A percentile compares a stretch with the other conserved stretches of the same genome.
Conservation (phyloP, 768 basidiomycete species). For the Roridomyces roridus region DNA sequence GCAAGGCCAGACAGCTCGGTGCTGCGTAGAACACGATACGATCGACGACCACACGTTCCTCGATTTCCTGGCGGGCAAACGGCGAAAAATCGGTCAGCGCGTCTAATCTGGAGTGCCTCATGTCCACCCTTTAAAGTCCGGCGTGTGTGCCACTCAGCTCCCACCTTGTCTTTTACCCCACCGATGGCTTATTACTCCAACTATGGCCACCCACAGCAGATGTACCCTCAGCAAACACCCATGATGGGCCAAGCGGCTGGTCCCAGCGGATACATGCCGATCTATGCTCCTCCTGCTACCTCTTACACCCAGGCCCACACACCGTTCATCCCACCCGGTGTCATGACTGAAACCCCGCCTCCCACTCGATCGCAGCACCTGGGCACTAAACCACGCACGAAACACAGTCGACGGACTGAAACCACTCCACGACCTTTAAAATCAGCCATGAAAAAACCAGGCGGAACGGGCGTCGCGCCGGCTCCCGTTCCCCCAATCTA, state of each 20-base stretch:
- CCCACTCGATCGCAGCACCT: slow-evolving; percentile 22
- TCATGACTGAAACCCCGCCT: slow-evolving; percentile 16
- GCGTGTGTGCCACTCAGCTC: slow-evolving; percentile 11
- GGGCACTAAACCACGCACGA: slow-evolving; percentile 17
- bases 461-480: slow-evolving; percentile 29
- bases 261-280: slow-evolving; percentile 39
- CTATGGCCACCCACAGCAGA: slow-evolving; percentile 16
- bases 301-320: background rate
- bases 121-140: slow-evolving; percentile 15
- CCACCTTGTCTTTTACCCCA: slow-evolving; percentile 13
- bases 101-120: slow-evolving; percentile 23
- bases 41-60: too few relatives aligned
- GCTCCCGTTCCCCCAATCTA: slow-evolving; percentile 23
- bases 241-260: slow-evolving; percentile 39
- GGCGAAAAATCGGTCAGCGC: too few relatives aligned
- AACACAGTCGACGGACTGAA: slow-evolving; percentile 27
- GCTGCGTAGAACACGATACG: too few relatives aligned
- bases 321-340: slow-evolving; percentile 27
- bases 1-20: too few relatives aligned
- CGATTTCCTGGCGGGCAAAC: too few relatives aligned
- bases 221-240: slow-evolving; percentile 37
- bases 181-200: slow-evolving; percentile 24
- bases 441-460: slow-evolving; percentile 63
- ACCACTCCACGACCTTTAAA: slow-evolving; percentile 45
- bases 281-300: slow-evolving; percentile 28